Base-by-base conservation (phyloP, 192 early-diverging fungal species). In the Backusella westeae region DNA sequence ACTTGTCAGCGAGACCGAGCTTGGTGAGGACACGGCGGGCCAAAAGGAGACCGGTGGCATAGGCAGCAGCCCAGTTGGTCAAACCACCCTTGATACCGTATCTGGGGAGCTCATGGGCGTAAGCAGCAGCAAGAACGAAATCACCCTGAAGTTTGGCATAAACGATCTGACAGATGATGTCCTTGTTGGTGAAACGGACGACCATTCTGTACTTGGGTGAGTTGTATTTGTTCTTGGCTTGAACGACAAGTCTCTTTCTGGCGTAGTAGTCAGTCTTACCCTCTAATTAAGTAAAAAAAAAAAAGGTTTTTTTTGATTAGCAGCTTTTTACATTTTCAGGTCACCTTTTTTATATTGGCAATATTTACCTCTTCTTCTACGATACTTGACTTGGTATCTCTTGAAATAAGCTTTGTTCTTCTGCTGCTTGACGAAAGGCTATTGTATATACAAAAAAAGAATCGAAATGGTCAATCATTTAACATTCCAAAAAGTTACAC, bases 161-260 rank as follows among this genome's bases (percentile, higher is more conserved):
- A 72, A 98, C 90, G 78, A 99, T 90, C 90, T 99, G 98, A 90
- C 91, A 92, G 85, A 98, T 89, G 74, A 98, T 89, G 89, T 98
- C 96, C 77, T 89, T 92, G 95, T 98, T 98, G 91, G 98, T 98
- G 95, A 99, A 93, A 75, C 98, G 96, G 77, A 99, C 98, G 82
- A 98, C 96, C 81, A 99, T 87, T 83, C 98, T 92, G 94, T 98
- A 99, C 93, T 99, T 99, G 87, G 97, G 97, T 73, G 96, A 94
- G 93, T 99, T 99, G 95, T 99, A 99, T 91, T 98, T 99, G 95
- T 98, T 97, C 95, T 99, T 99, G 80, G 98, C 98, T 90, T 99
- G 98, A 83, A 92, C 89, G n/a, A 98, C 93, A 76, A 99, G 90
- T 82, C 94, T 92, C 94, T 98, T 98, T 83, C 98, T 94, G 81